These are phyloP conservation scores for Arabis alpina DNA, from an alignment of 345 rosid genomes.

Conservation along the genomic window DNA sequence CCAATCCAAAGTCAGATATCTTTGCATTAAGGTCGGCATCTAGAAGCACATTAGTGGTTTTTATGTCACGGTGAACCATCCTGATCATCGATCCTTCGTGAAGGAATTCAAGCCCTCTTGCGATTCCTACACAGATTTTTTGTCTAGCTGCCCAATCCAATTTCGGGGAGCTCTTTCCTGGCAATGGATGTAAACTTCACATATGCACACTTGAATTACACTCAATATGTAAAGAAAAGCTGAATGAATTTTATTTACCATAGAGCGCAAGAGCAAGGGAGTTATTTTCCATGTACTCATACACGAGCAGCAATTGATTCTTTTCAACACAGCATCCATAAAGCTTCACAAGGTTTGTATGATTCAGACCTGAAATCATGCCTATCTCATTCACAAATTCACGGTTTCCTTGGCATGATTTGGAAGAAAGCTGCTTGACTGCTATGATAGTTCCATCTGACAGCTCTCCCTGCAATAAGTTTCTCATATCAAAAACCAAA, in stretches of 20 bases:
- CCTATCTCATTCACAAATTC: slow-evolving; percentile 54
- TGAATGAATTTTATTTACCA: slow-evolving; percentile 28
- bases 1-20: slow-evolving; percentile 75
- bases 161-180: slow-evolving; percentile 18
- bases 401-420: slow-evolving; percentile 50
- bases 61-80: slow-evolving; percentile 73
- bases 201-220: background rate
- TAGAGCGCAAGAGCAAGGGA: slow-evolving; percentile 41
- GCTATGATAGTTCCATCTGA: slow-evolving; percentile 44
- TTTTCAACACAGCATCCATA: slow-evolving; percentile 51
- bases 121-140: slow-evolving; percentile 60
- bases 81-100: slow-evolving; percentile 61
- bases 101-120: slow-evolving; percentile 64
- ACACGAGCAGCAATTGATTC: slow-evolving; percentile 45
- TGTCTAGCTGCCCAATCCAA: slow-evolving; percentile 57
- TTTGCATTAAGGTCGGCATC: slow-evolving; percentile 57
- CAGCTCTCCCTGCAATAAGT: slow-evolving; percentile 30
- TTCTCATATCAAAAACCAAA: background rate
- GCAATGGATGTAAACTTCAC: background rate
- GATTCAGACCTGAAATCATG: slow-evolving; percentile 48
- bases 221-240: background rate
- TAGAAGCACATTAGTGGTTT: slow-evolving; percentile 61
- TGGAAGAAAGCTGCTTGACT: slow-evolving; percentile 49
- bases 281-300: slow-evolving; percentile 55
- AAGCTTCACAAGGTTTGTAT: slow-evolving; percentile 50